Evolutionary conservation across 768 basidiomycete genomes (phyloP).

Genomic region (Pulveroboletus sp.): DNA sequence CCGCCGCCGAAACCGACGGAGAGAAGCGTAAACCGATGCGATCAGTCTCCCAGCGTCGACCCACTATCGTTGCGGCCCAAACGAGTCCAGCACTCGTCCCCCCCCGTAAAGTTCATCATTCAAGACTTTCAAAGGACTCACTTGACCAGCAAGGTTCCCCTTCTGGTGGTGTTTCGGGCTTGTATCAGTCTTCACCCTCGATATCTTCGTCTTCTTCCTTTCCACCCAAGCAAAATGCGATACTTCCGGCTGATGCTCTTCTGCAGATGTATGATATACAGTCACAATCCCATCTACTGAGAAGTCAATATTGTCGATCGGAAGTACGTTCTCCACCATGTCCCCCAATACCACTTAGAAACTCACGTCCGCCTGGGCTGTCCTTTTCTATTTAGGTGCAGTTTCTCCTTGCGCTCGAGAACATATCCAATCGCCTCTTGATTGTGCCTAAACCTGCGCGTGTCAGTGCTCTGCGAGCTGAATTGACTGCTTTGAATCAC

Average conservation of each 20-base stretch:
- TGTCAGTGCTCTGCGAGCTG: constrained; percentile 93
- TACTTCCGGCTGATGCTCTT: constrained; percentile 49
- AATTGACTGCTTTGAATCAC: constrained; percentile 92
- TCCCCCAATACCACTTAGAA: neutral
- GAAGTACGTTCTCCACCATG: constrained; percentile 50
- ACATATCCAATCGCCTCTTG: constrained; percentile 86
- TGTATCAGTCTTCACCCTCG: constrained; percentile 72
- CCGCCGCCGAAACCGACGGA: constrained; percentile 7
- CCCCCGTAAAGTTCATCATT: constrained; percentile 47
- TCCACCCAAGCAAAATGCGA: constrained; percentile 41
- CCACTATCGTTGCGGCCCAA: constrained; percentile 60
- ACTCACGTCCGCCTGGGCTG: neutral
- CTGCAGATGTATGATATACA: constrained; percentile 64
- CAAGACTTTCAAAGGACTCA: constrained; percentile 68
- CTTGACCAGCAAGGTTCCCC: constrained; percentile 61
- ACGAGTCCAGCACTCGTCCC: constrained; percentile 72
- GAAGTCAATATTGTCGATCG: constrained; percentile 84
- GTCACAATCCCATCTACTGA: constrained; percentile 68
- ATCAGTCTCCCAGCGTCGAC: constrained; percentile 33
- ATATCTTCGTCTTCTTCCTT: constrained; percentile 48
- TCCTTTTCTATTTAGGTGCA: constrained; percentile 49
- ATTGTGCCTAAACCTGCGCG: constrained; percentile 92
- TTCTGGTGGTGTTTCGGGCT: constrained; percentile 34
- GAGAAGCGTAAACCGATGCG: constrained; percentile 11
- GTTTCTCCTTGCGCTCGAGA: constrained; percentile 85